Base-by-base conservation (phyloP, 1,139 yeast species). In the Scheffersomyces parashehatae region DNA sequence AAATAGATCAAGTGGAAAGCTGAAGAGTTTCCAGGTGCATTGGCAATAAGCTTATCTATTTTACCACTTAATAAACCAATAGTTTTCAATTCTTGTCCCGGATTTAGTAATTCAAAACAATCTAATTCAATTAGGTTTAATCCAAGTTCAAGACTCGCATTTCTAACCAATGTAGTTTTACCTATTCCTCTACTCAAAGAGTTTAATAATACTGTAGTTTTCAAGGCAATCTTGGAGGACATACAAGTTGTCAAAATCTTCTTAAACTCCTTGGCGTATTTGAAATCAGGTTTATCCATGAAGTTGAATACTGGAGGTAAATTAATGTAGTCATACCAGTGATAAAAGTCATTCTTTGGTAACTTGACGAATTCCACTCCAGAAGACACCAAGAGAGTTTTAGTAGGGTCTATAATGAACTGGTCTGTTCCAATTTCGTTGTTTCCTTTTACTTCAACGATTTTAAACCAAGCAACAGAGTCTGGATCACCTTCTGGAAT, bases 401-500 rank as follows among this genome's bases (percentile, higher is more conserved):
- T 76, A 3, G 68, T 54, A 0, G 95, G 82, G 59, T 85, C 89
- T 38, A 88, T 76, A 0, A 83, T 58, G 50, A 68, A 85, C 52
- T 85, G 89, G 2, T 62, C 60, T 0, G 72, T 64, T 1, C 58
- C 59, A 0, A 58, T 53, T 16, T 51, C 52, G 29, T 46, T 52
- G 20, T 26, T 52, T 55, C 77, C 75, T 15, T 67, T 60, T 16
- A 71, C 68, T 8, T 79, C 71, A 3, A 65, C 64, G 24, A 83
- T 76, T 52, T 80, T 81, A 62, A 90, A 91, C 97, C 97, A 93
- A 0, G 93, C 96, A 11, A 91, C 79, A 0, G 82, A 75, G 58
- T 90, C 90, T 0, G 88, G 83, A 35, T 73, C 77, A 0, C 89
- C 88, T 2, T 69, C 65, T 0, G 89, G 90, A 2, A 75, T 66